Evolutionary conservation across 257 asterid species (phyloP).

Genomic region (Capsicum rhomboideum): DNA sequence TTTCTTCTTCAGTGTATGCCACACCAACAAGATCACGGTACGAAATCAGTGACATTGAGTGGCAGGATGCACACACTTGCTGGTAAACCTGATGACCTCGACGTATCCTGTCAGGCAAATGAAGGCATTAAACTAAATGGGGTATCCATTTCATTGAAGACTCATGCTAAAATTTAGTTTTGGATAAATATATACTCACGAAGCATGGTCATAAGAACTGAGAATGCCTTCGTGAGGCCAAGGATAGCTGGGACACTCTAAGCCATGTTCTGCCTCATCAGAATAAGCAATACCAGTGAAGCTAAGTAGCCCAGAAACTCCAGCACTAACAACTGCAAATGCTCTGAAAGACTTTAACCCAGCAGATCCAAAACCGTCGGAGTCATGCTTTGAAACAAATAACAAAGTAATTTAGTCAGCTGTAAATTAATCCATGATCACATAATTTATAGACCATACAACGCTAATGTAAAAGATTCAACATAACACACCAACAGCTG

Average conservation of each 20-base stretch:
- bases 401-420: not conserved
- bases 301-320: conserved; percentile 45
- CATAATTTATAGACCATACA: not conserved
- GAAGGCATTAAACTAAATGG: too few relatives aligned
- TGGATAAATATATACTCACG: too few relatives aligned
- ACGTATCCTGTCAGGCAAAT: too few relatives aligned
- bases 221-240: conserved; percentile 68
- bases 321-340: conserved; percentile 44
- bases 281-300: conserved; percentile 36
- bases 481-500: not conserved
- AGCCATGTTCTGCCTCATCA: conserved; percentile 66
- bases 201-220: conserved; percentile 56
- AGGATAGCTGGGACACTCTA: conserved; percentile 52
- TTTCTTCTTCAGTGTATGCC: too few relatives aligned
- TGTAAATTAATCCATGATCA: not conserved
- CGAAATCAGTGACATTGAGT: too few relatives aligned
- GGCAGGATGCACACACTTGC: too few relatives aligned
- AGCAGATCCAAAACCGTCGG: conserved; percentile 20
- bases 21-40: too few relatives aligned
- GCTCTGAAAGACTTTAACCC: conserved; percentile 29
- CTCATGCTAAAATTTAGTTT: too few relatives aligned
- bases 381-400: conserved; percentile 16
- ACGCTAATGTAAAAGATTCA: not conserved
- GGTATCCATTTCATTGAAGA: too few relatives aligned
- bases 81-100: too few relatives aligned